phyloP scores from a whole-genome alignment of 2,329 filamentous ascomycete species.

The Cladophialophora immunda region DNA sequence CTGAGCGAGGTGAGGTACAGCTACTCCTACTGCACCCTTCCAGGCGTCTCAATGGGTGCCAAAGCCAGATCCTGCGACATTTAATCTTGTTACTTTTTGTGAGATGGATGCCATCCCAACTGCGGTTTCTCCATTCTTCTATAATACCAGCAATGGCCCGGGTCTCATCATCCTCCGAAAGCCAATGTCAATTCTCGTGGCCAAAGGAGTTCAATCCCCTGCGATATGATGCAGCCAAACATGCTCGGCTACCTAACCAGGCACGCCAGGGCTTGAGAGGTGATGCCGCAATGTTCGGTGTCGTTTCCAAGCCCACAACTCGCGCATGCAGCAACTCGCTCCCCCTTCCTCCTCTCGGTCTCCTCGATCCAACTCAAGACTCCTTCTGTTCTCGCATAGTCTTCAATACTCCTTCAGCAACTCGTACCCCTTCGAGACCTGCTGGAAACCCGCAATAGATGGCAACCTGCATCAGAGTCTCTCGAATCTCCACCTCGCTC shows the following conservation, averaged over 20 bases:
- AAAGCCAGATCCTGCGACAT: constrained; percentile 1
- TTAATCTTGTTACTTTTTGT: constrained; percentile 1
- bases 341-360: neutral
- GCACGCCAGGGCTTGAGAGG: neutral
- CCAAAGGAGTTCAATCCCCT: neutral
- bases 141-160: neutral
- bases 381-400: constrained; percentile 31
- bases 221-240: neutral
- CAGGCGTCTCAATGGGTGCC: neutral
- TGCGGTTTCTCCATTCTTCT: neutral
- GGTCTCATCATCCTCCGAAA: neutral
- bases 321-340: neutral
- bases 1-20: neutral
- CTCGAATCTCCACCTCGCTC: constrained; percentile 68
- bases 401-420: constrained; percentile 41
- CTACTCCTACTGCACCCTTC: neutral
- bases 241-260: neutral
- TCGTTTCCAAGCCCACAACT: neutral
- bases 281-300: neutral
- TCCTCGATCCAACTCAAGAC: neutral
- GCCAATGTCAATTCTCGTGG: neutral
- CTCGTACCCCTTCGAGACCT: constrained; percentile 52
- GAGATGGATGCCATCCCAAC: neutral
- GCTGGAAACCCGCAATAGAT: constrained; percentile 56
- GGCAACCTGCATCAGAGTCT: constrained; percentile 49